Conservation (phyloP, 768 basidiomycete species). For the Cantharellus cinnabarinus region DNA sequence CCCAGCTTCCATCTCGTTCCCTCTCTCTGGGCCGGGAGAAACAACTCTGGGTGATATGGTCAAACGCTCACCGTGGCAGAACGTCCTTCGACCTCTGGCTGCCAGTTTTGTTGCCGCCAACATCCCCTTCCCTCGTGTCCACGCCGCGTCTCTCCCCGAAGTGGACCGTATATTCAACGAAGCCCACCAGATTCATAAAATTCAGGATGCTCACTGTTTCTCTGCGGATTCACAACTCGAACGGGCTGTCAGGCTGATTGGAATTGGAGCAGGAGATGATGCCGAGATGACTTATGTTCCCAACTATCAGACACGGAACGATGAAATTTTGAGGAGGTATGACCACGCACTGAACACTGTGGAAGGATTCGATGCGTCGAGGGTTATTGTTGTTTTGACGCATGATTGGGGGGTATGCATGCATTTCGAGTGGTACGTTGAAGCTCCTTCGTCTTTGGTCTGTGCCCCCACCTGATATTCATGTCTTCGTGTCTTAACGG, state of each 20-base stretch:
- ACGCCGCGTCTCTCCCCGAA: constrained; percentile 14
- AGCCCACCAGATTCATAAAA: constrained; percentile 12
- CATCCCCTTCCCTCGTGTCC: constrained; percentile 14
- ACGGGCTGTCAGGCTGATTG: constrained; percentile 12
- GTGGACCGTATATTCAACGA: constrained; percentile 13
- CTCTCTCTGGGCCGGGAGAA: not conserved
- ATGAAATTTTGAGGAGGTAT: not conserved
- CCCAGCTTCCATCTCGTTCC: constrained; percentile 5
- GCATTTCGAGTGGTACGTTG: constrained; percentile 14
- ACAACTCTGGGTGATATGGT: constrained; percentile 8
- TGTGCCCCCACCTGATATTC: not conserved
- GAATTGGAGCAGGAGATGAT: constrained; percentile 14
- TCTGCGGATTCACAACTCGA: constrained; percentile 17
- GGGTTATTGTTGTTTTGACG: constrained; percentile 14
- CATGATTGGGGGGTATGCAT: constrained; percentile 19
- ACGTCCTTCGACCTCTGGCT: constrained; percentile 15
- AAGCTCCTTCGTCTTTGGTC: no score
- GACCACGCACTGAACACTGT: not conserved
- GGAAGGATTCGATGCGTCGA: constrained; percentile 10
- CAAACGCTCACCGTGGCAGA: constrained; percentile 11
- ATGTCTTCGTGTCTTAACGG: not conserved
- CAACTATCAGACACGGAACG: constrained; percentile 14
- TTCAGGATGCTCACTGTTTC: constrained; percentile 15
- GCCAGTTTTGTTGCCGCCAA: constrained; percentile 11
- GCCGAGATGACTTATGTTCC: constrained; percentile 17